Base-by-base conservation (phyloP, 257 asterid genomes). In the Ilex aquifolium region DNA sequence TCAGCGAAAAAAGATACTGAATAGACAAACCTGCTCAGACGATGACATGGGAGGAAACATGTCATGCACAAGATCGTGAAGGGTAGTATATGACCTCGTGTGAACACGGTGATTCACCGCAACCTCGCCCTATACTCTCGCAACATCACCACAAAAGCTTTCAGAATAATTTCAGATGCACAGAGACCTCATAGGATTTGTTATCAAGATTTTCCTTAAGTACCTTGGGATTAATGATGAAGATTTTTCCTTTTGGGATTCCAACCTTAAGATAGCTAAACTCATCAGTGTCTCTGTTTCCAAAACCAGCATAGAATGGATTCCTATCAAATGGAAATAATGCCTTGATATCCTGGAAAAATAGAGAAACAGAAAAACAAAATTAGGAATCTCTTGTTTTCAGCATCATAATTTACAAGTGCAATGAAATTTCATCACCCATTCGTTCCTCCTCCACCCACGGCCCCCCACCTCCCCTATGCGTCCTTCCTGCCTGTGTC, bases 241-340 rank as follows among this genome's bases (percentile, higher is more conserved):
- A 92, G 69, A 92, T 92, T 77, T 90, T 92, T 31, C 93, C 95
- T 66, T 65, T 79, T 6, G 99, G 99, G 29, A 92, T 90, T 57
- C 97, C 97, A 60, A 87, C 99, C 77, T 83, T 92, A 31, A 92
- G 87, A 74, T 92, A 92, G 88, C 99, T 89, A 54, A 92, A 59
- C 77, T 92, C 95, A 63, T 92, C 99, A 3, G 97, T 92, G 74
- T 92, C 94, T 74, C 97, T 76, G 80, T 92, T 92, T 63, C 99
- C 99, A 67, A 92, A 92, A 60, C 99, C 99, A 72, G 99, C 99
- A 78, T 92, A 92, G 71, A 92, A 92, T 27, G 99, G 99, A 76
- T 79, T 89, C 44, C 79, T 81, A 73, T 78, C 91, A 15, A 76
- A 75, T 68, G 99, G 97, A 77, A 92, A 89, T 78, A 92, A 71